These are phyloP conservation scores for Barnettozyma vustinii DNA, from an alignment of 805 yeast genomes.

Conservation along the genomic window DNA sequence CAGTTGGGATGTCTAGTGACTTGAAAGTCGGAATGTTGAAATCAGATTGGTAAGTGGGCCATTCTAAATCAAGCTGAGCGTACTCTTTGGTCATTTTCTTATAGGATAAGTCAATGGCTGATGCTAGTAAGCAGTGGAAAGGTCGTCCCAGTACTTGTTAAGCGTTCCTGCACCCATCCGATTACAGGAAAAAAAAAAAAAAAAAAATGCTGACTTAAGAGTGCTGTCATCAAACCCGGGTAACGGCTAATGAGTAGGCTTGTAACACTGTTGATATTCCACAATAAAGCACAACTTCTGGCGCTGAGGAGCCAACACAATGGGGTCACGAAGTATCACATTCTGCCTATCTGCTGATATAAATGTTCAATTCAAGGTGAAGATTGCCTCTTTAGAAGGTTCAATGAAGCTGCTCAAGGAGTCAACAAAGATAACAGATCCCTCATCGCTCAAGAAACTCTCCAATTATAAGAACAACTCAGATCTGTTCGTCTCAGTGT, in stretches of 20 bases:
- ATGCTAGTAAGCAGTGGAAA: not conserved
- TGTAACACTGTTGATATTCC: too few relatives aligned
- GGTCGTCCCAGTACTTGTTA: too few relatives aligned
- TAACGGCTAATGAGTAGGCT: not conserved
- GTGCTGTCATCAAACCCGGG: not conserved
- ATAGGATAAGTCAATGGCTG: not conserved
- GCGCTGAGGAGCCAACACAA: not conserved
- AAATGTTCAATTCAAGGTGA: conserved; percentile 42
- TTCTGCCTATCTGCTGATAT: conserved; percentile 56
- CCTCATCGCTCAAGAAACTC: conserved; percentile 36
- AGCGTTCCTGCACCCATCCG: too few relatives aligned
- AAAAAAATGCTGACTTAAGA: not conserved
- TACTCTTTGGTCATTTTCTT: conserved; percentile 1
- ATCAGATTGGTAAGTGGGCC: conserved; percentile 34
- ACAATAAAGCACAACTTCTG: too few relatives aligned
- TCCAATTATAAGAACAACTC: conserved; percentile 34
- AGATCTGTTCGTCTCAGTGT: conserved; percentile 40
- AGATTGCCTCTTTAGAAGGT: conserved; percentile 44
- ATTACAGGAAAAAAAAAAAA: not conserved
- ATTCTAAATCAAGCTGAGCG: conserved; percentile 11
- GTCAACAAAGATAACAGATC: conserved; percentile 43
- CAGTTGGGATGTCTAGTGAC: conserved; percentile 41
- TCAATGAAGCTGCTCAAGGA: conserved; percentile 33
- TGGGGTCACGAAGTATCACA: conserved; percentile 37
- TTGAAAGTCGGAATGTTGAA: conserved; percentile 65